Evolutionary conservation across 2,329 filamentous ascomycete species (phyloP).

Genomic region (Fusarium continuum): DNA sequence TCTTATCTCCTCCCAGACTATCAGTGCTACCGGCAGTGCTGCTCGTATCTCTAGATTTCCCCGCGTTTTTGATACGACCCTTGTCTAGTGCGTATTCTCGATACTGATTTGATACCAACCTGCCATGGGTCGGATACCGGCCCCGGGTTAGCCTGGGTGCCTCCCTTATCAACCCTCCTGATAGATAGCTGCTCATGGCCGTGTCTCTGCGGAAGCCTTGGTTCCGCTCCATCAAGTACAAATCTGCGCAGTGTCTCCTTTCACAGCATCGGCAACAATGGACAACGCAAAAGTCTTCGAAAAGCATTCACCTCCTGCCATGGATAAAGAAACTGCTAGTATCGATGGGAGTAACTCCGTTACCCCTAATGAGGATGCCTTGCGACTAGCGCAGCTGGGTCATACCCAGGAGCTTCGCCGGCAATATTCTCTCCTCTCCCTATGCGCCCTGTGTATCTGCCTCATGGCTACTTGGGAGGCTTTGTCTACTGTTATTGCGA

Average conservation of each 20-base stretch:
- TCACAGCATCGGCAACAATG: neutral
- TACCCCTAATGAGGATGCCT: slow-evolving; percentile 16
- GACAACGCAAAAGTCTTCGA: neutral
- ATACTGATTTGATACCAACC: neutral
- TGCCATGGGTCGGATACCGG: neutral
- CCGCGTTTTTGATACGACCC: slow-evolving; percentile 18
- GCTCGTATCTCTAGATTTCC: neutral
- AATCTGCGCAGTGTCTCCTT: neutral
- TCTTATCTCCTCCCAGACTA: neutral
- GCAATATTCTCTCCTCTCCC: slow-evolving; percentile 54
- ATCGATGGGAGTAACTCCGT: neutral
- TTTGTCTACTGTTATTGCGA: slow-evolving; percentile 55
- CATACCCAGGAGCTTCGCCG: slow-evolving; percentile 45
- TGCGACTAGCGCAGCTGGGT: slow-evolving; percentile 43
- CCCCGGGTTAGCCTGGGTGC: neutral
- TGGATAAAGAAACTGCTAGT: slow-evolving; percentile 11
- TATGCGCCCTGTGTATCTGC: slow-evolving; percentile 56
- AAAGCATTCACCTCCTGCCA: neutral
- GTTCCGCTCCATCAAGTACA: neutral
- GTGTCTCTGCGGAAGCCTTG: neutral
- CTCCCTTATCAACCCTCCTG: neutral
- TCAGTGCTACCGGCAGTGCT: neutral
- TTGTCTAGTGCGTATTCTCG: neutral
- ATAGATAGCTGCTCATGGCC: neutral
- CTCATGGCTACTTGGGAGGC: slow-evolving; percentile 64